Evolutionary conservation across 1,284 basidiomycete species (phyloP).

Genomic region (Leucoagaricus sp.): DNA sequence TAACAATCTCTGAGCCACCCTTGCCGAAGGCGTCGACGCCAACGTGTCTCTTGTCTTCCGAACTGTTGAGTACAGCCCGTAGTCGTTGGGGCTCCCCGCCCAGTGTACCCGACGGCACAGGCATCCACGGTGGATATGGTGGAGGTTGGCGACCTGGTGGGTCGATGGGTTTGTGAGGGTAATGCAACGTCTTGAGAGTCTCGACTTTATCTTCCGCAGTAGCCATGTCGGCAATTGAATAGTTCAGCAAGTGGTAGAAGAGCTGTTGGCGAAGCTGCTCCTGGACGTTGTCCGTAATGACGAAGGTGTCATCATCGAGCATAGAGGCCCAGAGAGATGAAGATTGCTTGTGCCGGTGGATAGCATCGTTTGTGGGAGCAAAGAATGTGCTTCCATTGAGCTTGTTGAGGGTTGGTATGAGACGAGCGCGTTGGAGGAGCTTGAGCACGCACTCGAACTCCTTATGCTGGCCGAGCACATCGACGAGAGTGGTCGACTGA

Average conservation of each 20-base stretch:
- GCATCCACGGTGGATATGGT: slow-evolving; percentile 83
- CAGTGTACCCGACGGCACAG: slow-evolving; percentile 78
- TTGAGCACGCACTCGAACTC: slow-evolving; percentile 81
- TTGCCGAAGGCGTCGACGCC: slow-evolving; percentile 76
- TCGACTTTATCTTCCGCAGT: slow-evolving; percentile 33
- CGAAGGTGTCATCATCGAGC: slow-evolving; percentile 38
- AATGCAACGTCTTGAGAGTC: slow-evolving; percentile 69
- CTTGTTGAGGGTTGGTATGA: slow-evolving; percentile 90
- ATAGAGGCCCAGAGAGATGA: slow-evolving; percentile 50
- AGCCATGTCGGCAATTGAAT: slow-evolving; percentile 61
- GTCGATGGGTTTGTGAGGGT: slow-evolving; percentile 56
- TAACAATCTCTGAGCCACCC: slow-evolving; percentile 64
- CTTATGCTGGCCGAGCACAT: slow-evolving; percentile 72
- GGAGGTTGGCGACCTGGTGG: slow-evolving; percentile 67
- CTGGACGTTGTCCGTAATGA: slow-evolving; percentile 78
- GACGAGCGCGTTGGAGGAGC: slow-evolving; percentile 83
- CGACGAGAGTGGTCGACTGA: slow-evolving; percentile 68
- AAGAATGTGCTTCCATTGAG: slow-evolving; percentile 87
- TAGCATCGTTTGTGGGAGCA: slow-evolving; percentile 93
- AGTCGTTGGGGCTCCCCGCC: slow-evolving; percentile 84
- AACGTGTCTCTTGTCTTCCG: slow-evolving; percentile 53
- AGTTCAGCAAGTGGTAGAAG: slow-evolving; percentile 94
- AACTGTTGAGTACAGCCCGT: slow-evolving; percentile 56
- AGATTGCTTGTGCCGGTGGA: slow-evolving; percentile 48
- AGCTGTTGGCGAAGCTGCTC: slow-evolving; percentile 86